These are phyloP conservation scores for Phytophthora citrophthora DNA, from an alignment of 352 stramenopile species.

Conservation along the genomic window DNA sequence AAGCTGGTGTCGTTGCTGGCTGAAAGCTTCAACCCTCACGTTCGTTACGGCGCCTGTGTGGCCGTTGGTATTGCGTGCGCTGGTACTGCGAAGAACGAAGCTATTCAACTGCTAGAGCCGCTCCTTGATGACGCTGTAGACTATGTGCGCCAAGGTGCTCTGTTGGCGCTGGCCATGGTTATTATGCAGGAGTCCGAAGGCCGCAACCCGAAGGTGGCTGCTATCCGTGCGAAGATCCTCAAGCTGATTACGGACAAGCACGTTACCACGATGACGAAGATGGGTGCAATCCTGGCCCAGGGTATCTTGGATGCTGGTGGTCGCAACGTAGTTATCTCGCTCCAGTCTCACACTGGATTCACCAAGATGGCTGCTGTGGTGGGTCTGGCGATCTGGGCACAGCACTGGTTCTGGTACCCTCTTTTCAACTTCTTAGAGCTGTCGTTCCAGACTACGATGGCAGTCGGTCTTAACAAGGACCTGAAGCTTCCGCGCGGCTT, in stretches of 20 bases:
- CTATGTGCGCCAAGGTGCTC: constrained; percentile 98
- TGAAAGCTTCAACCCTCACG: constrained; percentile 99
- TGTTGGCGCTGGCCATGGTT: constrained; percentile 98
- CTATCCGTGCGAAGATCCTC: constrained; percentile 86
- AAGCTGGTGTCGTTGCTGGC: constrained; percentile 95
- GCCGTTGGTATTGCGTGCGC: constrained; percentile 98
- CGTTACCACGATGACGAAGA: constrained; percentile 98
- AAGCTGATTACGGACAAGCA: constrained; percentile 97
- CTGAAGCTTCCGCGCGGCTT: constrained; percentile 98
- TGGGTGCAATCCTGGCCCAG: constrained; percentile 97
- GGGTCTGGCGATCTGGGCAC: constrained; percentile 96
- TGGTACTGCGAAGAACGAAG: constrained; percentile 96
- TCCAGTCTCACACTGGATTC: constrained; percentile 97
- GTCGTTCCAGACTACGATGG: constrained; percentile 95
- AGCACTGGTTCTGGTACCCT: constrained; percentile 99
- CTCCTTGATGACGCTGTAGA: constrained; percentile 99
- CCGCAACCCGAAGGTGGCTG: constrained; percentile 83
- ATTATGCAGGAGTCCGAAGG: constrained; percentile 97
- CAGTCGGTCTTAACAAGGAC: constrained; percentile 98
- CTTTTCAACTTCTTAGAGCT: constrained; percentile 98
- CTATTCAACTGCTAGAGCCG: constrained; percentile 96
- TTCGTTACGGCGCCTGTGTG: constrained; percentile 99
- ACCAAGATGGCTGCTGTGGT: constrained; percentile 98
- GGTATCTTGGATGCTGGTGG: constrained; percentile 98
- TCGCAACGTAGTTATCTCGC: constrained; percentile 96